Percentiles rank a stretch among this genome's conserved stretches.
Conservation (phyloP, 129 eudicot genomes). For the Flaveria brownii region DNA sequence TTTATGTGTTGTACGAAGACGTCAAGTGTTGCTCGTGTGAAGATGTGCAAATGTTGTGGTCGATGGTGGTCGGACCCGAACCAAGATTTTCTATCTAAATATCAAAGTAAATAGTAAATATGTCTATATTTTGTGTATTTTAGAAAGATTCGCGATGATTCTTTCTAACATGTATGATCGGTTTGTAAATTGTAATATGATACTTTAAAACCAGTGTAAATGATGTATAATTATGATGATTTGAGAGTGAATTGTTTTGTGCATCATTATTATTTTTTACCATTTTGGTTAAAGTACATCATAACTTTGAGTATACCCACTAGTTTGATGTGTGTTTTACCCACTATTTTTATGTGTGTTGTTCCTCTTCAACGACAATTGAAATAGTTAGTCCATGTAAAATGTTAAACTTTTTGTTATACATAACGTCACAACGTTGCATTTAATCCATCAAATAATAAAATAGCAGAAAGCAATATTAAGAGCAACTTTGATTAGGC, state of each 20-base stretch:
- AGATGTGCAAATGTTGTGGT: conserved; percentile 79
- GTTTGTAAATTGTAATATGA: background rate
- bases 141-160: background rate
- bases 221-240: conserved; percentile 5
- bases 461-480: too few species aligned
- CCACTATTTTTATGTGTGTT: background rate
- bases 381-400: background rate
- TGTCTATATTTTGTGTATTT: background rate
- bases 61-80: conserved; percentile 61
- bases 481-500: too few species aligned
- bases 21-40: conserved; percentile 73
- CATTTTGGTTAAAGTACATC: background rate
- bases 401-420: background rate
- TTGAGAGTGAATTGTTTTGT: background rate
- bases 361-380: background rate
- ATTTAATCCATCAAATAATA: background rate
- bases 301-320: background rate
- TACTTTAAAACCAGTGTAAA: background rate
- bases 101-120: background rate
- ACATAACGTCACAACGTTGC: background rate
- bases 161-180: conserved; percentile 10
- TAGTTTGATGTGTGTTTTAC: background rate
- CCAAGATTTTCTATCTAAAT: conserved; percentile 8
- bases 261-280: background rate
- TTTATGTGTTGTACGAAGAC: conserved; percentile 60